Conservation (phyloP, 176 grass and related monocot genomes). For the Phoenix roebelenii region DNA sequence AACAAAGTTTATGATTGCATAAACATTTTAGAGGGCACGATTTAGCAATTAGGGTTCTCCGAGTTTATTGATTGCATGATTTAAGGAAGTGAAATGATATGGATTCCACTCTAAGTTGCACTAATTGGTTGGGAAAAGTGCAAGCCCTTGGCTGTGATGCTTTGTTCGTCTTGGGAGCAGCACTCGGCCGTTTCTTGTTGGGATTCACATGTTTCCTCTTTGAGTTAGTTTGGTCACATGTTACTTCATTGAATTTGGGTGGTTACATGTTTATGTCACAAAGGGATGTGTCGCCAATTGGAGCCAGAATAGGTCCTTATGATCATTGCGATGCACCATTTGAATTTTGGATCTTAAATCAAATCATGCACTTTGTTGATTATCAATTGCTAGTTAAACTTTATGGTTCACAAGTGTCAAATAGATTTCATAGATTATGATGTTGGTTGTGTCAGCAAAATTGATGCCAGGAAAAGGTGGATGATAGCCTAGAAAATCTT, state of each 20-base stretch:
- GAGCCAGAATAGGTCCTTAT: neutral
- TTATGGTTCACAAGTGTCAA: too few species aligned
- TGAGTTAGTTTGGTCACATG: neutral
- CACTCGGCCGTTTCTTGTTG: neutral
- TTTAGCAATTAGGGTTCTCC: neutral
- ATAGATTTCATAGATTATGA: too few species aligned
- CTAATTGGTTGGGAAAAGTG: neutral
- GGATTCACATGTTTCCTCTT: neutral
- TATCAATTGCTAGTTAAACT: too few species aligned
- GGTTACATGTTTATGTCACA: neutral
- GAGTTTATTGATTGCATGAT: neutral
- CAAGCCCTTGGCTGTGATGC: neutral
- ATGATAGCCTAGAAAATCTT: too few species aligned
- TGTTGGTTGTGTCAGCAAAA: too few species aligned
- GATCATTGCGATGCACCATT: neutral
- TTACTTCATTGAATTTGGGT: neutral
- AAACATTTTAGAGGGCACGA: neutral
- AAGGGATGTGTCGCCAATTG: neutral
- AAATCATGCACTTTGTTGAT: too few species aligned
- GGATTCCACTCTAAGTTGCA: neutral
- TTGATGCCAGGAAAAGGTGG: too few species aligned
- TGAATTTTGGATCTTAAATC: neutral
- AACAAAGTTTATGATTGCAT: constrained; percentile 1
- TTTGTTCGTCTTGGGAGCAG: neutral
- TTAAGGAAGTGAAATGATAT: neutral